Conservation (phyloP, 208 protist genomes). For the Leishmania guyanensis region DNA sequence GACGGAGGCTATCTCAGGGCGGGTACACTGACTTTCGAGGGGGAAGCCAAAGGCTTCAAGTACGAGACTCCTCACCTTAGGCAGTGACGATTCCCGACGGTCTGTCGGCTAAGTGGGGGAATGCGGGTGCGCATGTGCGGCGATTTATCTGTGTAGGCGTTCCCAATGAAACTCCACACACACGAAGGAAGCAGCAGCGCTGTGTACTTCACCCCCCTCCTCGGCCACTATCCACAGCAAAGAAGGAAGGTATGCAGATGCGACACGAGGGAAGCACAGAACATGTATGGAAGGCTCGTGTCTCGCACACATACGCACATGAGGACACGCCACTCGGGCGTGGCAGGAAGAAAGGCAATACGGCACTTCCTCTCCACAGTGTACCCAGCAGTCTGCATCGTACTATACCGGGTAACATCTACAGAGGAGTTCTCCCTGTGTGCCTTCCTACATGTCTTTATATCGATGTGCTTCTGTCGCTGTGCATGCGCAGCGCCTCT, state of each 20-base stretch:
- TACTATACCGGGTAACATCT: not conserved
- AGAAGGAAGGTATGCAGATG: not conserved
- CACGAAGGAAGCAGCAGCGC: not conserved
- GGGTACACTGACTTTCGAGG: not conserved
- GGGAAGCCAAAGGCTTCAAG: not conserved
- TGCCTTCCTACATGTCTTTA: not conserved
- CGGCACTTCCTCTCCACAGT: not conserved
- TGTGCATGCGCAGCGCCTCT: too few species aligned
- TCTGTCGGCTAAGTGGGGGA: not conserved
- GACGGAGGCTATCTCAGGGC: not conserved
- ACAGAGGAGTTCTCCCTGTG: not conserved
- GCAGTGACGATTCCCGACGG: not conserved
- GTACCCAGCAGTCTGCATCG: not conserved
- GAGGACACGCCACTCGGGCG: not conserved
- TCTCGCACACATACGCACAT: not conserved
- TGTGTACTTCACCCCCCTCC: not conserved
- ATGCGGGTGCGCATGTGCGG: not conserved
- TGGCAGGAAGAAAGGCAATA: not conserved
- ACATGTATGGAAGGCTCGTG: not conserved
- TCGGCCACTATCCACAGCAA: not conserved
- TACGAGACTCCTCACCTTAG: not conserved
- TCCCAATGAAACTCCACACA: not conserved
- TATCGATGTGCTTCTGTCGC: not conserved
- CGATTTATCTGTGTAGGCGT: not conserved
- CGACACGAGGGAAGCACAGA: not conserved